phyloP scores from a whole-genome alignment of 164 flowering plant species.

The Macadamia integrifolia region DNA sequence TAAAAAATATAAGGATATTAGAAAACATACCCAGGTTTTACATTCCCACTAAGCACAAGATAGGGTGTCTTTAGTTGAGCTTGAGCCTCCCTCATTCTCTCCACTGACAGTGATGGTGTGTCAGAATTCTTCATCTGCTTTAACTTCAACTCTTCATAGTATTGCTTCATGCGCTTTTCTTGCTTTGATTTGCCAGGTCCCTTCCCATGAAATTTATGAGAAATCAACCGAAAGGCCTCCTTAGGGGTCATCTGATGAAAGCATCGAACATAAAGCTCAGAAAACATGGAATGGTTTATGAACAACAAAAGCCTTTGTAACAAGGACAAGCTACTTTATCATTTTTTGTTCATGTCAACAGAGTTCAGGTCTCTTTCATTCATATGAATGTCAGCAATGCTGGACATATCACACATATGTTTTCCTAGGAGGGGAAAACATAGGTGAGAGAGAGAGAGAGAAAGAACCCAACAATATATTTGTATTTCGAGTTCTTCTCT shows the following conservation, averaged over 20 bases:
- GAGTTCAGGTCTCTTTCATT: too few species aligned
- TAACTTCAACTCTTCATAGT: constrained; percentile 74
- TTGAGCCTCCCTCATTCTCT: constrained; percentile 96
- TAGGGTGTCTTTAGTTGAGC: constrained; percentile 69
- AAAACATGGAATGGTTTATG: neutral
- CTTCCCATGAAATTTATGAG: constrained; percentile 96
- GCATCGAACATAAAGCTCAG: neutral
- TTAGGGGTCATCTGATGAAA: constrained; percentile 84
- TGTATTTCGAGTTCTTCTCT: too few species aligned
- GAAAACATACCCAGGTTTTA: constrained; percentile 75
- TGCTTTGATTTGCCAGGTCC: constrained; percentile 97
- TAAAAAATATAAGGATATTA: neutral
- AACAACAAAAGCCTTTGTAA: neutral
- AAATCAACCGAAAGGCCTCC: constrained; percentile 82
- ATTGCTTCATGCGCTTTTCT: constrained; percentile 89
- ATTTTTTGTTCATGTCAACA: too few species aligned
- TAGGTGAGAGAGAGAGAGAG: too few species aligned
- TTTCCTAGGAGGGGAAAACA: too few species aligned
- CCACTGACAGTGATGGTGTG: constrained; percentile 85
- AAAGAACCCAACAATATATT: neutral
- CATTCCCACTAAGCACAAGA: constrained; percentile 90
- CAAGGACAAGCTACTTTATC: too few species aligned
- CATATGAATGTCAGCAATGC: too few species aligned
- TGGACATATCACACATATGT: too few species aligned
- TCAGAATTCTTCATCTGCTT: constrained; percentile 97